These are phyloP conservation scores for Pichia kudriavzevii DNA, from an alignment of 1,139 yeast species.

Conservation along the genomic window DNA sequence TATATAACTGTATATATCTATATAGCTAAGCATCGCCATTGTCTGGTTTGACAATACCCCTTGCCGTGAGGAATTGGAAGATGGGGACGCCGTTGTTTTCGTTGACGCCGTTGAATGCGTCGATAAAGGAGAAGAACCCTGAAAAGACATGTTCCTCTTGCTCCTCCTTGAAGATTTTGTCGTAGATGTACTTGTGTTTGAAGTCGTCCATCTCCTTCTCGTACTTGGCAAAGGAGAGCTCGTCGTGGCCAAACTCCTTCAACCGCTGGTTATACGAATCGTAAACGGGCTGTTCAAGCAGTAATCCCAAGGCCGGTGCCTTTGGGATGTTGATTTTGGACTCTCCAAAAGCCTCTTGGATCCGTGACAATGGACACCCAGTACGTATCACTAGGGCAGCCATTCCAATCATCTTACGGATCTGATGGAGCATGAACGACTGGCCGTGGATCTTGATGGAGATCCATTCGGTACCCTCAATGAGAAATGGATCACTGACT, in stretches of 20 bases:
- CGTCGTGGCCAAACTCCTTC: constrained; percentile 71
- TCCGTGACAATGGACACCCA: constrained; percentile 72
- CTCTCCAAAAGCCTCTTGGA: constrained; percentile 69
- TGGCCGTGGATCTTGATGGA: constrained; percentile 96
- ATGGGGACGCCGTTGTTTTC: constrained; percentile 29
- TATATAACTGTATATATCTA: constrained; percentile 1
- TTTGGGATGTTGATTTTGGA: constrained; percentile 84
- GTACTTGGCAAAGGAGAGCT: constrained; percentile 62
- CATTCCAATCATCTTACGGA: constrained; percentile 97
- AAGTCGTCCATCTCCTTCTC: constrained; percentile 70
- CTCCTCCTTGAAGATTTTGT: constrained; percentile 86
- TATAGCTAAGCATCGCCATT: constrained; percentile 3
- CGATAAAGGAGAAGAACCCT: constrained; percentile 84
- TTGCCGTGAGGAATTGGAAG: constrained; percentile 71
- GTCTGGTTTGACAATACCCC: constrained; percentile 33
- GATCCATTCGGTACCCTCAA: constrained; percentile 93
- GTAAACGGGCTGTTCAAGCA: constrained; percentile 87
- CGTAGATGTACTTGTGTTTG: constrained; percentile 83
- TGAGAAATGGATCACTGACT: constrained; percentile 87
- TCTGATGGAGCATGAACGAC: constrained; percentile 96
- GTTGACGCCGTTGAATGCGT: constrained; percentile 51
- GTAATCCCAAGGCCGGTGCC: constrained; percentile 91
- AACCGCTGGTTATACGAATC: constrained; percentile 73
- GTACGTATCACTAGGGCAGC: constrained; percentile 80
- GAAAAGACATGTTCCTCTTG: constrained; percentile 78